These are phyloP conservation scores for Ascobolus immersus DNA, from an alignment of 495 filamentous ascomycete genomes.

Conservation along the genomic window DNA sequence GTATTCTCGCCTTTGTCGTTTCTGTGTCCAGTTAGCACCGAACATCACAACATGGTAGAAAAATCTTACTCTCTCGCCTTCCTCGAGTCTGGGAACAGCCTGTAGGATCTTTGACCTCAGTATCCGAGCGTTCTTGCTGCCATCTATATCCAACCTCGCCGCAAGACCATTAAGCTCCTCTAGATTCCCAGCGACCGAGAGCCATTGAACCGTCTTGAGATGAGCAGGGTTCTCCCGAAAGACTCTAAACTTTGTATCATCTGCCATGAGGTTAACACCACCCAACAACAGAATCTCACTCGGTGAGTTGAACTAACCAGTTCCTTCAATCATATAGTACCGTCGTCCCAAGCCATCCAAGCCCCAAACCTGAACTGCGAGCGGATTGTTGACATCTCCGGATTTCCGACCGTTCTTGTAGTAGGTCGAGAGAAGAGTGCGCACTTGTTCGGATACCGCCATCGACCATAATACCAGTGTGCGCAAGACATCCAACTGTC, in stretches of 20 bases:
- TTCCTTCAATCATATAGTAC: slow-evolving; percentile 79
- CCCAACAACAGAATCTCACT: background rate
- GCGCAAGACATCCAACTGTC: slow-evolving; percentile 52
- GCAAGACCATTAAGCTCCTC: slow-evolving; percentile 56
- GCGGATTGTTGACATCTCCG: slow-evolving; percentile 73
- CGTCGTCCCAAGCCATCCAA: slow-evolving; percentile 68
- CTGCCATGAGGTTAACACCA: slow-evolving; percentile 22
- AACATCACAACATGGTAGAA: background rate
- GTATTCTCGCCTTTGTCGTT: slow-evolving; percentile 81
- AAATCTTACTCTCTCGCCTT: slow-evolving; percentile 53
- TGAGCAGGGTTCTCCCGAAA: slow-evolving; percentile 81
- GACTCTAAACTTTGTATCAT: slow-evolving; percentile 83
- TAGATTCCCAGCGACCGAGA: slow-evolving; percentile 71
- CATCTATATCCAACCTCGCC: slow-evolving; percentile 45
- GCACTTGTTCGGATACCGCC: slow-evolving; percentile 65
- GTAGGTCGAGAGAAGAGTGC: slow-evolving; percentile 51
- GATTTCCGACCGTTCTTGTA: slow-evolving; percentile 81
- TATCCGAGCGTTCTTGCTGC: slow-evolving; percentile 46
- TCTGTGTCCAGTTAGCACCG: slow-evolving; percentile 27
- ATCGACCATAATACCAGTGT: slow-evolving; percentile 71
- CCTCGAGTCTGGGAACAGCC: slow-evolving; percentile 82
- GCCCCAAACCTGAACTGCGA: slow-evolving; percentile 90
- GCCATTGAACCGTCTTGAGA: slow-evolving; percentile 57
- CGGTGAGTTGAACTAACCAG: slow-evolving; percentile 7
- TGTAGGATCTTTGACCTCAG: slow-evolving; percentile 52